Conservation (phyloP, 2,329 filamentous ascomycete species). For the Cladosporium cucumerinum region DNA sequence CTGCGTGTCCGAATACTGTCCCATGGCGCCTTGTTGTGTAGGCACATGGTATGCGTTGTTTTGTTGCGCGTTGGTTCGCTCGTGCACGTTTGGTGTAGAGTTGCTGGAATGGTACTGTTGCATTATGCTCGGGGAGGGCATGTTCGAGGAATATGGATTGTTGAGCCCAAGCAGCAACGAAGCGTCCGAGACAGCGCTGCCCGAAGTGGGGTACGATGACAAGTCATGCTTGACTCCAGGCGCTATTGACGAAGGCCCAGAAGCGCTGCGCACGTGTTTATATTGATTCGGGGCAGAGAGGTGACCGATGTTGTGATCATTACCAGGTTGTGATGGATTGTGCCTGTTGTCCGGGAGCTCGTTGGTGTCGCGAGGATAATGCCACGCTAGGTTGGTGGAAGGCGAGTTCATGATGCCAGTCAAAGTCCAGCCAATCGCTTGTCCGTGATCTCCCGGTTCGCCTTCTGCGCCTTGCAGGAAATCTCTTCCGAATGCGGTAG, state of each 20-base stretch:
- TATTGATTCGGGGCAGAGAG: slow-evolving; percentile 14
- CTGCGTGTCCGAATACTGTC: slow-evolving; percentile 18
- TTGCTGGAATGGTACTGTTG: slow-evolving; percentile 1
- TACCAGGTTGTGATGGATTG: background rate
- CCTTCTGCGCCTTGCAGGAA: slow-evolving; percentile 14
- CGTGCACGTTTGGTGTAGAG: slow-evolving; percentile 7
- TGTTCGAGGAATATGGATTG: slow-evolving; percentile 39
- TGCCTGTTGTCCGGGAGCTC: slow-evolving; percentile 4
- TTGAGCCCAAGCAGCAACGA: slow-evolving; percentile 46
- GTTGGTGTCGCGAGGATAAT: slow-evolving; percentile 61
- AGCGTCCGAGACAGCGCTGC: slow-evolving; percentile 19
- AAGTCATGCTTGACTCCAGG: background rate
- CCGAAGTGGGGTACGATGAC: slow-evolving; percentile 12
- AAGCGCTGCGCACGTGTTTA: slow-evolving; percentile 10
- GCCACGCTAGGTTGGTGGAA: slow-evolving; percentile 75
- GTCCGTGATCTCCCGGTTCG: slow-evolving; percentile 11
- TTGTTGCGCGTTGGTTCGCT: background rate
- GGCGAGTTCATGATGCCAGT: slow-evolving; percentile 84
- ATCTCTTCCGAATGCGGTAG: slow-evolving; percentile 13
- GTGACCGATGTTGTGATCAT: slow-evolving; percentile 18
- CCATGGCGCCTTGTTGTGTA: background rate
- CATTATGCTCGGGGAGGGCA: slow-evolving; percentile 7
- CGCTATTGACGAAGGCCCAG: background rate
- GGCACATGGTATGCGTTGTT: background rate
- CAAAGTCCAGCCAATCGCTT: slow-evolving; percentile 79